A percentile compares a stretch with the other conserved stretches of the same genome.
These are phyloP conservation scores for Phaffia tasmanica DNA, from an alignment of 768 basidiomycete genomes.

Conservation along the genomic window DNA sequence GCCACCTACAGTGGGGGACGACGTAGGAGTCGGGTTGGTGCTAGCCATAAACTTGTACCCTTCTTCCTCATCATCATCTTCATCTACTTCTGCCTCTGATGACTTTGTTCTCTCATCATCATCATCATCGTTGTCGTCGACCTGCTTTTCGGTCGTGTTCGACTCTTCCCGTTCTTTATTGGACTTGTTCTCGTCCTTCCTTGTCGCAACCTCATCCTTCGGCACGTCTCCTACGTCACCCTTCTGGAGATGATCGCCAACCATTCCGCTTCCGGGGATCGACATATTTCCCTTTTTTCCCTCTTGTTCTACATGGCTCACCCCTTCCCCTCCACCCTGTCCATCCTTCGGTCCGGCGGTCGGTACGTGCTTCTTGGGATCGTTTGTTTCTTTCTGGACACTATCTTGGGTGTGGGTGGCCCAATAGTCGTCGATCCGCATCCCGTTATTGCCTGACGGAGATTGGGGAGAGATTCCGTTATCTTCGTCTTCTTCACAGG, in stretches of 20 bases:
- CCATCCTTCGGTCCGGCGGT: background rate
- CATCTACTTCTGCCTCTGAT: slow-evolving; percentile 1
- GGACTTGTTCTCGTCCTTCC: background rate
- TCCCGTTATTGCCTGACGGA: no score
- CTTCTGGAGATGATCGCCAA: background rate
- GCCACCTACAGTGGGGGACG: slow-evolving; percentile 20
- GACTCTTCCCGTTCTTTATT: background rate
- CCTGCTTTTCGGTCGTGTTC: background rate
- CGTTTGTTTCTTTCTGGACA: background rate
- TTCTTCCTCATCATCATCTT: slow-evolving; percentile 10
- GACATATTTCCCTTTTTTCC: background rate
- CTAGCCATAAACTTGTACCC: slow-evolving; percentile 11
- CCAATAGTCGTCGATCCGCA: no score
- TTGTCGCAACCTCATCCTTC: background rate
- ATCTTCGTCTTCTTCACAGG: no score
- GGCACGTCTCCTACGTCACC: background rate
- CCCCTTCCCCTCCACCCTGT: no score
- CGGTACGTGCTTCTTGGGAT: background rate
- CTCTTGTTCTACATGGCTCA: no score
- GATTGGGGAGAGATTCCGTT: no score
- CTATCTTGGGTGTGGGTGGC: background rate
- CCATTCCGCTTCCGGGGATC: background rate
- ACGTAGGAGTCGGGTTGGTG: slow-evolving; percentile 26
- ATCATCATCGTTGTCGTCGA: slow-evolving; percentile 10
- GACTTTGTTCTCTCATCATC: background rate